Percentiles rank a stretch among this genome's conserved stretches.
Conservation (phyloP, 768 basidiomycete species). For the Termitomyces sp. region DNA sequence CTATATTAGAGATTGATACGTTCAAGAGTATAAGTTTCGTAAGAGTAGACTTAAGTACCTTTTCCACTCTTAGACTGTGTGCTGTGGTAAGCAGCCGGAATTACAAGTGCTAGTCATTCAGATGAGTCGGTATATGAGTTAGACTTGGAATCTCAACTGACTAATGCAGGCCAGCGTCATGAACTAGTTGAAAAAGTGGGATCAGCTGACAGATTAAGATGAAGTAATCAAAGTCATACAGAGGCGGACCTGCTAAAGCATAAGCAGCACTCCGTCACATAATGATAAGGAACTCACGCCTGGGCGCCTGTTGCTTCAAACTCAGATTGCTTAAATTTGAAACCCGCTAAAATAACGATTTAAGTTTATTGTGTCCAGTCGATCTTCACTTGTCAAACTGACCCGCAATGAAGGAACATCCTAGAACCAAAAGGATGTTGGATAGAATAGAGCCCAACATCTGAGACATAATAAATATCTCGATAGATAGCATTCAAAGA, state of each 20-base stretch:
- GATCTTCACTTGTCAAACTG: slow-evolving; percentile 11
- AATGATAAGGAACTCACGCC: slow-evolving; percentile 45
- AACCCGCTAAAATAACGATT: slow-evolving; percentile 43
- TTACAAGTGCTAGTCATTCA: slow-evolving; percentile 57
- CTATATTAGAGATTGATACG: slow-evolving; percentile 10
- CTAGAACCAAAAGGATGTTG: slow-evolving; percentile 85
- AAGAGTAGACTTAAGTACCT: slow-evolving; percentile 6
- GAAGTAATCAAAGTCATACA: slow-evolving; percentile 20
- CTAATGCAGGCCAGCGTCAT: slow-evolving; percentile 88
- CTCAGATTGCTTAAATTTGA: slow-evolving; percentile 54
- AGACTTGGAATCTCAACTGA: slow-evolving; percentile 26
- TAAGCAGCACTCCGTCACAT: neutral
- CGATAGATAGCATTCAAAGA: neutral
- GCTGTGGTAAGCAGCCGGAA: slow-evolving; percentile 81
- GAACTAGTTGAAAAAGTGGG: slow-evolving; percentile 34
- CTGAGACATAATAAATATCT: slow-evolving; percentile 24
- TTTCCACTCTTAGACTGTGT: slow-evolving; percentile 20
- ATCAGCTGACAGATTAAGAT: slow-evolving; percentile 1
- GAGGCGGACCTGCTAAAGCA: slow-evolving; percentile 36
- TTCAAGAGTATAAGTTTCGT: neutral
- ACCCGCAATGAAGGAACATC: slow-evolving; percentile 87
- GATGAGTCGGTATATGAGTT: neutral
- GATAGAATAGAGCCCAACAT: slow-evolving; percentile 90
- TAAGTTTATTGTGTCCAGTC: neutral
- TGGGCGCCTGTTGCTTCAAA: slow-evolving; percentile 88